Base-by-base conservation (phyloP, 2,329 filamentous ascomycete species). In the Neonectria sp. region DNA sequence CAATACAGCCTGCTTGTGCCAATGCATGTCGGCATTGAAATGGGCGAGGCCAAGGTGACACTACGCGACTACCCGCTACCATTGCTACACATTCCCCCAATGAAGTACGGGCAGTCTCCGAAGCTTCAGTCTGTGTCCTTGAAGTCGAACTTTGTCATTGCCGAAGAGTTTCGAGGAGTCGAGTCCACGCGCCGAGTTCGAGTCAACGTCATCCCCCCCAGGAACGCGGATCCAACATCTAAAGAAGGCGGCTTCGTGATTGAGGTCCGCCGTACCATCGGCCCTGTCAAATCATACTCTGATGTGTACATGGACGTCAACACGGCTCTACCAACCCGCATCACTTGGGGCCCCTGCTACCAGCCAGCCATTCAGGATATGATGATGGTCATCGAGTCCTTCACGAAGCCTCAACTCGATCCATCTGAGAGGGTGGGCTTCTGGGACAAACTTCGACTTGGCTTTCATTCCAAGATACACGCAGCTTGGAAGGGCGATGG, bases 331-430 rank as follows among this genome's bases (percentile, higher is more conserved):
- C 94, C 97, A 2, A 99, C 96, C 0, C 91, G 93, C 51, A 95
- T 99, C 60, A 98, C 95, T 0, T 99, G 96, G 97, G 95, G 95
- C 8, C 95, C 96, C 52, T 97, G 95, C 2, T 99, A 98, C 77
- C 97, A 99, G 77, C 96, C 97, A 31, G 95, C 95, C 2, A 95
- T 99, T 55, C 96, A 99, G 79, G 97, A 99, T 77, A 97, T 98
- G 93, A 99, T 99, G 96, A 98, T 98, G 89, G 95, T 95, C 29
- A 93, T 99, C 68, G 96, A 99, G 81, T 95, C 93, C 3, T 98
- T 99, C 79, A 98, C 95, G 1, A 99, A 99, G 78, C 94, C 95
- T 8, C 95, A 95, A 70, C 86, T 98, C 31, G 97, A 99, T 79
- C 92, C 93, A 1, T 98, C 96, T 0, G 97, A 99, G 71, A 89